Evolutionary conservation across 441 rosid species (phyloP).

Genomic region (Populus tomentosa): DNA sequence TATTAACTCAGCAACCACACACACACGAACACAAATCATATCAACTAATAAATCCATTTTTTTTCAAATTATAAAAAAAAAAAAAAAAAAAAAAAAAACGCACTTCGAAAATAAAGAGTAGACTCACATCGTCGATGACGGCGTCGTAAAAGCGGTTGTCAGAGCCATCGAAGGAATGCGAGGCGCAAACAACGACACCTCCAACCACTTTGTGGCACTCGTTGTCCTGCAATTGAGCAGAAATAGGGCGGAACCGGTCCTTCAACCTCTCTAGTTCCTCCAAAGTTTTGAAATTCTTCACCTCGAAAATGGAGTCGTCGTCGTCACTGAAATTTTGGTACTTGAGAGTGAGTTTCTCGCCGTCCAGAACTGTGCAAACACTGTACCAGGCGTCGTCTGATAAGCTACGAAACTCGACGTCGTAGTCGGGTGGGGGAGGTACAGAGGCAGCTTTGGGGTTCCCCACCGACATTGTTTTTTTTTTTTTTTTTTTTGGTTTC

Average conservation of each 20-base stretch:
- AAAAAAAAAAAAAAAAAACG: not conserved
- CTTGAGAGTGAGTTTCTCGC: slow-evolving; percentile 26
- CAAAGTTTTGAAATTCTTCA: not conserved
- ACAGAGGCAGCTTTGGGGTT: not conserved
- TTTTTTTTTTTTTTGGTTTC: not conserved
- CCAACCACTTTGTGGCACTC: slow-evolving; percentile 19
- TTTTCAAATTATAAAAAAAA: not conserved
- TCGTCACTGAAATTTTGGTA: slow-evolving; percentile 25
- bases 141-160: slow-evolving; percentile 46
- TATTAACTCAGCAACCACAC: not conserved
- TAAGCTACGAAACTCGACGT: slow-evolving; percentile 27
- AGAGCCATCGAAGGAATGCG: slow-evolving; percentile 17
- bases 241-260: slow-evolving; percentile 31
- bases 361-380: slow-evolving; percentile 17
- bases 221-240: slow-evolving; percentile 42
- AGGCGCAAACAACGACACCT: slow-evolving; percentile 41
- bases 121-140: slow-evolving; percentile 34
- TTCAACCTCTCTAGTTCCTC: not conserved
- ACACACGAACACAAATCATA: not conserved
- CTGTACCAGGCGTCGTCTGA: slow-evolving; percentile 48
- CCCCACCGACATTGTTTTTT: not conserved
- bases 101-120: not conserved
- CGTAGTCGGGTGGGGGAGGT: not conserved
- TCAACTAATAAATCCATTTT: not conserved
- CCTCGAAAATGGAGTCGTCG: slow-evolving; percentile 18